Percentiles rank a stretch among this genome's conserved stretches.
Evolutionary conservation across 2,329 filamentous ascomycete species (phyloP).

Genomic region (Aulographum hederae): DNA sequence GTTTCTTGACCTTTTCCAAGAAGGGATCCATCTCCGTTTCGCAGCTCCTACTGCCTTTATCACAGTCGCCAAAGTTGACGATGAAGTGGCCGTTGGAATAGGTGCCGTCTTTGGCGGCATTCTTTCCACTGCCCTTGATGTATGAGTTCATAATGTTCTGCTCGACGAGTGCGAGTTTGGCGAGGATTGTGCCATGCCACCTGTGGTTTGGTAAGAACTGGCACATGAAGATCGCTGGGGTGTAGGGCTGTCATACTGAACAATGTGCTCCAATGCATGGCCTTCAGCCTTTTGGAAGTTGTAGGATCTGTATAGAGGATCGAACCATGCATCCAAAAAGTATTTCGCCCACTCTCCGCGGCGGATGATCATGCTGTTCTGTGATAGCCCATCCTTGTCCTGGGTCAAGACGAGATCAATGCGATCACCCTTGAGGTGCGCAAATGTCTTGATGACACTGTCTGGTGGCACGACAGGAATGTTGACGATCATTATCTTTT

Average conservation of each 20-base stretch:
- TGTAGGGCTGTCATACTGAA: constrained; percentile 18
- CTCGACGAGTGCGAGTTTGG: constrained; percentile 75
- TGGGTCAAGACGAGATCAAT: constrained; percentile 73
- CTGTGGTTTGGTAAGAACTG: constrained; percentile 40
- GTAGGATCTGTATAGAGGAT: constrained; percentile 82
- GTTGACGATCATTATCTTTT: constrained; percentile 68
- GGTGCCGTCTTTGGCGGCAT: constrained; percentile 24
- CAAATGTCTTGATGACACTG: constrained; percentile 90
- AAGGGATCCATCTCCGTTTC: neutral
- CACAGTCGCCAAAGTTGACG: constrained; percentile 60
- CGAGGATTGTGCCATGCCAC: constrained; percentile 93
- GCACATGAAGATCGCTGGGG: neutral
- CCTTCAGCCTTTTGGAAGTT: constrained; percentile 91
- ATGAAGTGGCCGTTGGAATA: constrained; percentile 78
- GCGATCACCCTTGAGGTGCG: constrained; percentile 56
- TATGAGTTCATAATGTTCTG: constrained; percentile 75
- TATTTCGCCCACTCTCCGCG: constrained; percentile 84
- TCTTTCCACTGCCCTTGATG: constrained; percentile 17
- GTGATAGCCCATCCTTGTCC: constrained; percentile 61
- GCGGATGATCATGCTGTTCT: constrained; percentile 60
- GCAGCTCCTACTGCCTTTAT: constrained; percentile 20
- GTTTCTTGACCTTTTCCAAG: neutral
- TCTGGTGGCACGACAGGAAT: constrained; percentile 80
- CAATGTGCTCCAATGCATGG: constrained; percentile 58
- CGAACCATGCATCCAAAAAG: constrained; percentile 90